Evolutionary conservation across 208 protist genomes (phyloP).

Genomic region (Blechomonas ayalai): DNA sequence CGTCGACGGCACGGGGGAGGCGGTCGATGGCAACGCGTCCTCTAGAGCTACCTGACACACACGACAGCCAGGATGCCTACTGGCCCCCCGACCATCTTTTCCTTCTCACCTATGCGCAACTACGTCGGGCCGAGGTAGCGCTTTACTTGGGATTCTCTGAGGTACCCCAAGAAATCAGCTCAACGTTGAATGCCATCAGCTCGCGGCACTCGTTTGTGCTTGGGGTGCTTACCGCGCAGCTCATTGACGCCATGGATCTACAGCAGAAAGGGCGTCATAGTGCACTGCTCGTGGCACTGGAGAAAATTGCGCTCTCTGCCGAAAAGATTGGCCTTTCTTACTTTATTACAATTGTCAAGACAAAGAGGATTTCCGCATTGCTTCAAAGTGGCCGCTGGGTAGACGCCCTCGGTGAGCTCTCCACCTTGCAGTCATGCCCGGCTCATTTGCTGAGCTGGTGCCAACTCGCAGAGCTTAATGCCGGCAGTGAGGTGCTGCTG

Average conservation of each 20-base stretch:
- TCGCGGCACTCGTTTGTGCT: slow-evolving; percentile 39
- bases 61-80: slow-evolving; percentile 1
- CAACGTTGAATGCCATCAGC: slow-evolving; percentile 28
- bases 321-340: slow-evolving; percentile 34
- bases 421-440: neutral
- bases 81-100: slow-evolving; percentile 74
- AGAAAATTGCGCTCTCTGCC: slow-evolving; percentile 18
- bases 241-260: slow-evolving; percentile 34
- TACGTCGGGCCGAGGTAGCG: slow-evolving; percentile 42
- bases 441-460: slow-evolving; percentile 6
- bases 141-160: slow-evolving; percentile 39
- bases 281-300: slow-evolving; percentile 15
- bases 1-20: too few relatives aligned
- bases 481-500: slow-evolving; percentile 8
- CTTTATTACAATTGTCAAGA: slow-evolving; percentile 1
- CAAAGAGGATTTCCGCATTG: slow-evolving; percentile 8
- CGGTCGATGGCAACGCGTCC: too few relatives aligned
- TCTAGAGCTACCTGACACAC: too few relatives aligned
- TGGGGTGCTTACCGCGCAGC: slow-evolving; percentile 48
- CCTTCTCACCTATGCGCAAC: slow-evolving; percentile 48
- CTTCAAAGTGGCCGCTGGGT: slow-evolving; percentile 9
- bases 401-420: slow-evolving; percentile 8
- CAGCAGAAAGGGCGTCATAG: slow-evolving; percentile 25
- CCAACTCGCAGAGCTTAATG: slow-evolving; percentile 8
- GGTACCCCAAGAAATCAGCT: slow-evolving; percentile 13